Conservation (phyloP, 2,329 filamentous ascomycete genomes). For the Pseudogymnoascus sp. region DNA sequence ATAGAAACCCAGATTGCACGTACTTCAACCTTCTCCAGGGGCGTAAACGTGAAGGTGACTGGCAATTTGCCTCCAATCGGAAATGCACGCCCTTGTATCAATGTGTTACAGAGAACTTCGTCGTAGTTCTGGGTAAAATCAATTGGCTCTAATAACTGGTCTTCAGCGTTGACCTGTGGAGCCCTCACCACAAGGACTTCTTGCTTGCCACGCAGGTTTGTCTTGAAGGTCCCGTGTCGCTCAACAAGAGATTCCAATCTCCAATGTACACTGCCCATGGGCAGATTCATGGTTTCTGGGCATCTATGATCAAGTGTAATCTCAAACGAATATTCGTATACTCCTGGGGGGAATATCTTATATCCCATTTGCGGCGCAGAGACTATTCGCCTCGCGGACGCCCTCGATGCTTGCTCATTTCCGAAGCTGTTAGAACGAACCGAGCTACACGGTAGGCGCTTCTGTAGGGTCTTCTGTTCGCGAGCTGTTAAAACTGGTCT, state of each 20-base stretch:
- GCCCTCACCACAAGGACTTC: conserved; percentile 61
- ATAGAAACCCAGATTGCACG: conserved; percentile 67
- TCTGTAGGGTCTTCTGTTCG: conserved; percentile 42
- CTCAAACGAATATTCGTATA: conserved; percentile 56
- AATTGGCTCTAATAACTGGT: conserved; percentile 65
- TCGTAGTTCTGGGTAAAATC: conserved; percentile 70
- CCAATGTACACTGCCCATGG: conserved; percentile 62
- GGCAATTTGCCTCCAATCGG: conserved; percentile 62
- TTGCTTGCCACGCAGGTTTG: conserved; percentile 57
- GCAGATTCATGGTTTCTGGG: conserved; percentile 62
- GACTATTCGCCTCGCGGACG: conserved; percentile 30
- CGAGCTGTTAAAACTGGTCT: neutral
- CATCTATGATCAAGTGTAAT: conserved; percentile 70
- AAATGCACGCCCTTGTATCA: conserved; percentile 60
- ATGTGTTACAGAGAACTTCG: conserved; percentile 49
- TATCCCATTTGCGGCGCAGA: conserved; percentile 56
- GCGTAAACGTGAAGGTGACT: conserved; percentile 67
- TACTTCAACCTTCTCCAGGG: conserved; percentile 64
- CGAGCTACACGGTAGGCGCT: conserved; percentile 53
- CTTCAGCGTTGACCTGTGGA: conserved; percentile 60
- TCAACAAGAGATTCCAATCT: conserved; percentile 61
- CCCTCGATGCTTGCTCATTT: conserved; percentile 49
- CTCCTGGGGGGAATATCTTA: conserved; percentile 49
- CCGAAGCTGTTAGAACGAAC: conserved; percentile 60
- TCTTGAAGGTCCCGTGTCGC: conserved; percentile 60